Base-by-base conservation (phyloP, 148 eudicot genomes). In the Chenopodium formosanum region DNA sequence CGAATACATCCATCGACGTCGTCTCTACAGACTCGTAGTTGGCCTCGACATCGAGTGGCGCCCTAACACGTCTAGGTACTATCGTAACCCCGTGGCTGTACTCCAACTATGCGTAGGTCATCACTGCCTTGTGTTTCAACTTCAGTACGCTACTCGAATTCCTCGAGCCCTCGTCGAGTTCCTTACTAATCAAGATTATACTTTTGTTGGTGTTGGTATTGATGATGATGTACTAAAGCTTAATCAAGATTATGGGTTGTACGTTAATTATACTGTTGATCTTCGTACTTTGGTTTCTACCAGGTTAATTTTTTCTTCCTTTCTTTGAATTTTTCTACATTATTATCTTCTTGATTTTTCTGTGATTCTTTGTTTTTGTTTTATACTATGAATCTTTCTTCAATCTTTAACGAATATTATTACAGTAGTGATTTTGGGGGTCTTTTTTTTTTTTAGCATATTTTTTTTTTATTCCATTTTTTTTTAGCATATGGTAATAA, bases 41-140 rank as follows among this genome's bases (percentile, higher is more conserved):
- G 89, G 89, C 52, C 86, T 88, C 79, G 88, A 87, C 68, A 74
- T 87, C 78, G 87, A 87, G 66, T 87, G 89, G 89, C 87, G 82
- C 50, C 86, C 87, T 5, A 85, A 79, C 73, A 58, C 31, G 78
- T 4, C 4, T 47, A 75, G 73, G 64, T 7, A 56, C n/a, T 23
- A 44, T 3, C 75, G 64, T 20, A 85, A 85, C 81, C 88, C 83
- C 2, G 81, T 83, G 73, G 82, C 90, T 77, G 68, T 78, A 4
- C 79, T 88, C 69, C 90, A 88, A 64, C 86, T 88, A 67, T 88
- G 88, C 69, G 79, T 79, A 66, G 88, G 86, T 34, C 75, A 56
- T 14, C 46, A 22, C 40, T 88, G 90, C 70, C 88, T 89, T 67
- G 78, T 89, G 71, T 83, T 66, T 76, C 89, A 89, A 37, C 78